A percentile compares a stretch with the other conserved stretches of the same genome.
Conservation (phyloP, 2,329 filamentous ascomycete genomes). For the Xylariomycetidae sp. region DNA sequence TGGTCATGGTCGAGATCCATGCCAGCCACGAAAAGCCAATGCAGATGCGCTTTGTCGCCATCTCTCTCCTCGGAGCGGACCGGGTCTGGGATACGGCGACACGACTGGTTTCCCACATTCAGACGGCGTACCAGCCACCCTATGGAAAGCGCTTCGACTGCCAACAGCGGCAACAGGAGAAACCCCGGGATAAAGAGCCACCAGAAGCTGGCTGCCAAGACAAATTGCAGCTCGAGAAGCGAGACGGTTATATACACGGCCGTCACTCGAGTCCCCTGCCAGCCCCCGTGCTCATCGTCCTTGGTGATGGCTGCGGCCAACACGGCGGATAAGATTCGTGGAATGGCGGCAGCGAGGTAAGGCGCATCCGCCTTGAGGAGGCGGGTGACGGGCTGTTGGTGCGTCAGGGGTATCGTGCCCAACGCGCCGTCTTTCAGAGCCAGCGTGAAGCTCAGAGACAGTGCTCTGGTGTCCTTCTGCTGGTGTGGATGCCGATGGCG, state of each 20-base stretch:
- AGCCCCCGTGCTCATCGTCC: constrained; percentile 5
- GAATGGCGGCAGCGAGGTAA: constrained; percentile 8
- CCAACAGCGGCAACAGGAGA: constrained; percentile 10
- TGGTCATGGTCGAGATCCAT: constrained; percentile 9
- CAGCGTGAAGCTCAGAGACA: constrained; percentile 14
- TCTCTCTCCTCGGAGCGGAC: constrained; percentile 1
- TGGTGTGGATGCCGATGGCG: neutral
- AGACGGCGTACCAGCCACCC: constrained; percentile 12
- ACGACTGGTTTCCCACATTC: constrained; percentile 5
- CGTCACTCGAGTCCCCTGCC: constrained; percentile 3
- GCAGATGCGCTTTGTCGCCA: constrained; percentile 1
- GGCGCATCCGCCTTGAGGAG: constrained; percentile 14
- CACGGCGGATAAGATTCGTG: constrained; percentile 10
- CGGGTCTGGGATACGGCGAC: neutral
- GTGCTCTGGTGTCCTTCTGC: constrained; percentile 2
- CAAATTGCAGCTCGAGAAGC: constrained; percentile 13
- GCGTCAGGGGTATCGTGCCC: constrained; percentile 17
- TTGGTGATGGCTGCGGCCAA: constrained; percentile 4
- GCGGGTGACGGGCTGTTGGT: constrained; percentile 12
- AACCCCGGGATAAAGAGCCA: constrained; percentile 18
- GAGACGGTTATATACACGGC: constrained; percentile 13
- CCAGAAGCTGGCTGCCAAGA: constrained; percentile 9
- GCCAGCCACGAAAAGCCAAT: constrained; percentile 16
- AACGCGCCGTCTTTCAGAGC: constrained; percentile 14
- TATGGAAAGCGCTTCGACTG: constrained; percentile 8